Conservation (phyloP, 2,329 filamentous ascomycete genomes). For the Aspergillus sp. region DNA sequence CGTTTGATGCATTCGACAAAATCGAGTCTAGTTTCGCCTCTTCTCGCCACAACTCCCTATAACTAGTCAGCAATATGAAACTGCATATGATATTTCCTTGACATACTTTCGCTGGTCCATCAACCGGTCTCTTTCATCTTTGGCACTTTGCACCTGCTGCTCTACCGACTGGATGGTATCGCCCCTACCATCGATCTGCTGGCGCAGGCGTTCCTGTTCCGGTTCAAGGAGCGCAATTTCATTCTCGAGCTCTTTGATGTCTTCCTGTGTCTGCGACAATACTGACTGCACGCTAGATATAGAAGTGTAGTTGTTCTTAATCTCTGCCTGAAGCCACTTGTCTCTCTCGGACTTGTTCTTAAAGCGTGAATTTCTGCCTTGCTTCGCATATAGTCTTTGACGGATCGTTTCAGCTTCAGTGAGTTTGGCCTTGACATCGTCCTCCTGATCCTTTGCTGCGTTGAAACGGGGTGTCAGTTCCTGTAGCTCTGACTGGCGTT, state of each 20-base stretch:
- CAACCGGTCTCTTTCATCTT: conserved; percentile 74
- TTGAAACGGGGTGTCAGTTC: conserved; percentile 76
- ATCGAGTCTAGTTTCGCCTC: conserved; percentile 82
- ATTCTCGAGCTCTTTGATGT: conserved; percentile 69
- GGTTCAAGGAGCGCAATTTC: conserved; percentile 71
- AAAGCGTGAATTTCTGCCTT: conserved; percentile 84
- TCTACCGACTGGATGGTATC: conserved; percentile 70
- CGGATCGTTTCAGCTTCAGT: conserved; percentile 73
- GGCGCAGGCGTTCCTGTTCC: conserved; percentile 68
- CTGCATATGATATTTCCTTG: not conserved
- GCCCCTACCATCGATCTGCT: conserved; percentile 75
- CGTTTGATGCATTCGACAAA: conserved; percentile 71
- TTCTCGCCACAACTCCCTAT: conserved; percentile 72
- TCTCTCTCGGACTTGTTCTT: conserved; percentile 86
- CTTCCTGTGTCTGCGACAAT: conserved; percentile 78
- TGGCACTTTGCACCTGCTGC: conserved; percentile 72
- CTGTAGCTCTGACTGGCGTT: conserved; percentile 74
- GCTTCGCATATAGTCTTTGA: conserved; percentile 84
- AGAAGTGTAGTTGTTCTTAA: conserved; percentile 74
- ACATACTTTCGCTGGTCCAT: conserved; percentile 76
- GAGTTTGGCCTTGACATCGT: conserved; percentile 67
- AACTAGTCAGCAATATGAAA: conserved; percentile 7
- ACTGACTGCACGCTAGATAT: conserved; percentile 81
- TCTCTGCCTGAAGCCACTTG: conserved; percentile 74
- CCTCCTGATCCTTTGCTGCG: conserved; percentile 70